Conservation (phyloP, 306 rosid species). For the Cicer arietinum region DNA sequence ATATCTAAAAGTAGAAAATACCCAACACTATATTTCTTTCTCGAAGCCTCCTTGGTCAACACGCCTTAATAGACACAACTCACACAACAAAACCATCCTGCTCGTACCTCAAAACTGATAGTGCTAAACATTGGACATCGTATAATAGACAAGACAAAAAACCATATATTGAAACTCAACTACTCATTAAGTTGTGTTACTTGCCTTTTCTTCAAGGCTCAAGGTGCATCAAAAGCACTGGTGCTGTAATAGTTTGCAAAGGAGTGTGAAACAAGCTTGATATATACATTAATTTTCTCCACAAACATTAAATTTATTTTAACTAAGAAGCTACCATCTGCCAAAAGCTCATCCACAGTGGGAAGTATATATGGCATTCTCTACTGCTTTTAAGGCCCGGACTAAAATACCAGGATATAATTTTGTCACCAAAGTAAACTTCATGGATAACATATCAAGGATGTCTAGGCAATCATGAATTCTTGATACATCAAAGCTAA, state of each 20-base stretch:
- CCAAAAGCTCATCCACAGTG: background rate
- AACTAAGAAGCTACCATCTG: background rate
- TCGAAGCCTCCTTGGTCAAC: background rate
- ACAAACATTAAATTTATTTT: background rate
- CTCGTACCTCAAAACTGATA: background rate
- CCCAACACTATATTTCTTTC: background rate
- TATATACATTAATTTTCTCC: background rate
- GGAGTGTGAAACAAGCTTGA: constrained; percentile 26
- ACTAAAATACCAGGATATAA: constrained; percentile 27
- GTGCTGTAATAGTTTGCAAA: background rate
- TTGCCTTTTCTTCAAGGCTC: background rate
- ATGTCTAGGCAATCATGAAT: constrained; percentile 2
- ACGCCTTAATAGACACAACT: background rate
- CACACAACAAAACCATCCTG: background rate
- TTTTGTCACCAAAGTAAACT: constrained; percentile 13
- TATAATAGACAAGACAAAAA: background rate
- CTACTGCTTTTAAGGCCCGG: constrained; percentile 6
- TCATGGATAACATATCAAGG: constrained; percentile 19
- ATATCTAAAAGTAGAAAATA: background rate
- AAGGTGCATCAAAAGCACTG: background rate
- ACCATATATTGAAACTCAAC: background rate
- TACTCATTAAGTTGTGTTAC: background rate
- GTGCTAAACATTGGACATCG: background rate
- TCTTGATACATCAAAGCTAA: background rate
- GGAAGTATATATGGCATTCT: background rate